Evolutionary conservation across 139 green algal genomes (phyloP).

Genomic region (Trebouxia sp.): DNA sequence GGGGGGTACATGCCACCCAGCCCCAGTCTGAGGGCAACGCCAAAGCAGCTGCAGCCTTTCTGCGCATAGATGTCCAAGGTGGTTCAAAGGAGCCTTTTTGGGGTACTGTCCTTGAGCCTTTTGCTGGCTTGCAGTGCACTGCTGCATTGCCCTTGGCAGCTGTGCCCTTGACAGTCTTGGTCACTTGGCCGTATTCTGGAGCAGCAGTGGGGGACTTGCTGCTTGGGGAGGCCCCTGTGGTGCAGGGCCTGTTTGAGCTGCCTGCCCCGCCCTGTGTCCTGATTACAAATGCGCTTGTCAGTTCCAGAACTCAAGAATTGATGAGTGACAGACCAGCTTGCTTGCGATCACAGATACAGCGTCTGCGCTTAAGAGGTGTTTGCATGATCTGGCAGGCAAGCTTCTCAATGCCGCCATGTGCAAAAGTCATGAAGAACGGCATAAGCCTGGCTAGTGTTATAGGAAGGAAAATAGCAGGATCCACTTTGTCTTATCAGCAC

Average conservation of each 20-base stretch:
- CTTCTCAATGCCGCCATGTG: too few relatives aligned
- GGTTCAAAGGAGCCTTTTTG: conserved; percentile 3
- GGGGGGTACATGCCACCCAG: neutral
- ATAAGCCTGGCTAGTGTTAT: too few relatives aligned
- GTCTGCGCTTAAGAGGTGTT: too few relatives aligned
- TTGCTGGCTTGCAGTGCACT: neutral
- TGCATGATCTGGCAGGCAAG: too few relatives aligned
- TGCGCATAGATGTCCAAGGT: conserved; percentile 13
- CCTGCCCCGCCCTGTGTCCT: neutral
- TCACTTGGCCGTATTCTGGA: neutral
- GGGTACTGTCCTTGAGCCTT: neutral
- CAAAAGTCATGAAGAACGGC: too few relatives aligned
- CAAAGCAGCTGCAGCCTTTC: neutral
- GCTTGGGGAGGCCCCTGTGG: neutral
- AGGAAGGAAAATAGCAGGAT: too few relatives aligned
- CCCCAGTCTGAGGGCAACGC: neutral
- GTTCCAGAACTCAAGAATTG: too few relatives aligned
- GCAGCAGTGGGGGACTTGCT: neutral
- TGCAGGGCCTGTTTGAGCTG: neutral
- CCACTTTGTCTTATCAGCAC: too few relatives aligned
- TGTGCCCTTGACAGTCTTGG: neutral
- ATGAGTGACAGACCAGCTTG: too few relatives aligned
- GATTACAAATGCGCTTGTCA: too few relatives aligned
- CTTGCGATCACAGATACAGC: too few relatives aligned
- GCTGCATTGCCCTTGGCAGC: neutral